phyloP scores from a whole-genome alignment of 1,284 basidiomycete species.

The Moniliophthora roreri region DNA sequence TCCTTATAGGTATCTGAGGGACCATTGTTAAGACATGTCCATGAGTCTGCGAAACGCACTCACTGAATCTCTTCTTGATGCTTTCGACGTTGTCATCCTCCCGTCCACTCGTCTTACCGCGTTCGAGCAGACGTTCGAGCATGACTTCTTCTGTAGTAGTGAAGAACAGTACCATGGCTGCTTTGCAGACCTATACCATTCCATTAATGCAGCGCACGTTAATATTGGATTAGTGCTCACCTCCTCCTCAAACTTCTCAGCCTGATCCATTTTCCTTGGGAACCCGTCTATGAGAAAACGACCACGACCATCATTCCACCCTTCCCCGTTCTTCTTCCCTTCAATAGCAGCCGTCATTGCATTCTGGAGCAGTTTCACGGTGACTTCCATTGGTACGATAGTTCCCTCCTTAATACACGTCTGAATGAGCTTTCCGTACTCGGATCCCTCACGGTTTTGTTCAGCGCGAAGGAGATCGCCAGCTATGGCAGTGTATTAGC shows the following conservation, averaged over 20 bases:
- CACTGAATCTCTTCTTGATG: conserved; percentile 95
- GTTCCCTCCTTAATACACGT: conserved; percentile 90
- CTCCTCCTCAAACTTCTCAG: conserved; percentile 86
- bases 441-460: conserved; percentile 84
- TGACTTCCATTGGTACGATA: conserved; percentile 98
- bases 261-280: conserved; percentile 99
- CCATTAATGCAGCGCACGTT: conserved; percentile 1
- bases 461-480: conserved; percentile 97
- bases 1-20: conserved; percentile 81
- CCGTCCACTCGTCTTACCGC: conserved; percentile 92
- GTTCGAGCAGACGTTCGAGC: conserved; percentile 82
- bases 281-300: conserved; percentile 98
- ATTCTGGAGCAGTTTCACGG: conserved; percentile 92
- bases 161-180: conserved; percentile 85
- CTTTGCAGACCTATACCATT: conserved; percentile 68
- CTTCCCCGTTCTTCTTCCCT: conserved; percentile 41
- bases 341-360: conserved; percentile 79
- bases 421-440: conserved; percentile 87
- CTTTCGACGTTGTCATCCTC: conserved; percentile 96
- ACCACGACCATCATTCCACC: conserved; percentile 76
- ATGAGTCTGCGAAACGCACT: conserved; percentile 27
- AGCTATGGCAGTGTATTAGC: conserved; percentile 54
- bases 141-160: conserved; percentile 90
- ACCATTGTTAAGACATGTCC: not conserved
- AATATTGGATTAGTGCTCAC: conserved; percentile 43